phyloP scores from a whole-genome alignment of 169 alveolate species.

The Plasmodium billcollinsi region DNA sequence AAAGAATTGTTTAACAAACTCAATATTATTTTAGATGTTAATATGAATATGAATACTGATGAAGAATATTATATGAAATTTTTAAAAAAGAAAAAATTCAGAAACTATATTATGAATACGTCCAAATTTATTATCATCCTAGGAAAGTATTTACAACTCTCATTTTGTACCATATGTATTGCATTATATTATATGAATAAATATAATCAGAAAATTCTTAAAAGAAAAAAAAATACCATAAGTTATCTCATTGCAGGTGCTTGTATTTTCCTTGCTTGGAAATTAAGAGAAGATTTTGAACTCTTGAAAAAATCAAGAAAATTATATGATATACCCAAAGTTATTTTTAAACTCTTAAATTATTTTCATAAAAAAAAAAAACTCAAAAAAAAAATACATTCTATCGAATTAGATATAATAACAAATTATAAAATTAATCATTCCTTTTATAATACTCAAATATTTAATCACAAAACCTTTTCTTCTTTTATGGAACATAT shows the following conservation, averaged over 20 bases:
- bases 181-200: constrained; percentile 48
- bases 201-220: constrained; percentile 21
- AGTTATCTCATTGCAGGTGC: constrained; percentile 46
- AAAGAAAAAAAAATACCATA: constrained; percentile 20
- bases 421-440: not conserved
- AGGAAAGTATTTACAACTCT: constrained; percentile 41
- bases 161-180: constrained; percentile 27
- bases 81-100: constrained; percentile 25
- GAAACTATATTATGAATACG: constrained; percentile 33
- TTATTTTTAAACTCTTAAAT: constrained; percentile 43
- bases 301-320: constrained; percentile 19
- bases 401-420: constrained; percentile 19
- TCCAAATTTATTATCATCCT: constrained; percentile 39
- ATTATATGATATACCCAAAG: constrained; percentile 47
- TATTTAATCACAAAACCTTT: constrained; percentile 17
- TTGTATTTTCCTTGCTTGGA: constrained; percentile 68
- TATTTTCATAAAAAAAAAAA: constrained; percentile 65
- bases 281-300: constrained; percentile 54
- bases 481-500: constrained; percentile 4
- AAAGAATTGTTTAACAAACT: constrained; percentile 39
- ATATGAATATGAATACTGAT: constrained; percentile 19
- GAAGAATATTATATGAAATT: constrained; percentile 47
- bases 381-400: constrained; percentile 33
- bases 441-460: not conserved
- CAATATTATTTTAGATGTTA: constrained; percentile 35